A percentile compares a stretch with the other conserved stretches of the same genome.
phyloP scores from a whole-genome alignment of 1,284 basidiomycete species.

The Melampsora americana region DNA sequence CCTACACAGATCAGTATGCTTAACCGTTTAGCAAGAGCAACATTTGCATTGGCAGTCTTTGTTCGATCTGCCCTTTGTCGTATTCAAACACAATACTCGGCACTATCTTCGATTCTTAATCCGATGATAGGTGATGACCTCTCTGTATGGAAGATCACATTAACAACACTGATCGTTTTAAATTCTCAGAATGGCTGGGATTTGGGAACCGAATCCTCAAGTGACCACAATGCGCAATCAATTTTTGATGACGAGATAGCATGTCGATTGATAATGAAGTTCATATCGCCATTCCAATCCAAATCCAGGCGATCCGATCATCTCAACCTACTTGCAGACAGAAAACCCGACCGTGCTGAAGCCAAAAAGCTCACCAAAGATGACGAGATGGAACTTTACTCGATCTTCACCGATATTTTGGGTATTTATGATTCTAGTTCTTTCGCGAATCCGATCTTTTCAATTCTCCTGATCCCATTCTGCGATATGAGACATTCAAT shows the following conservation, averaged over 20 bases:
- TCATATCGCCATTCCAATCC: conserved; percentile 26
- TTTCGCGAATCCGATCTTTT: conserved; percentile 15
- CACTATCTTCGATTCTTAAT: conserved; percentile 10
- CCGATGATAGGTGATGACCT: conserved; percentile 1
- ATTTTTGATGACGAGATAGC: conserved; percentile 32
- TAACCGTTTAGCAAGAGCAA: conserved; percentile 20
- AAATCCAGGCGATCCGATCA: background rate
- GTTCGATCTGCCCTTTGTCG: conserved; percentile 16
- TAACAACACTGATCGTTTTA: conserved; percentile 18
- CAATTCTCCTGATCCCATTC: conserved; percentile 30
- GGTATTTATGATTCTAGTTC: conserved; percentile 27
- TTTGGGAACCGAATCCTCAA: background rate
- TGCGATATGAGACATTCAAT: conserved; percentile 25
- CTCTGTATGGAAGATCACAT: conserved; percentile 15
- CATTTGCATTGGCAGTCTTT: conserved; percentile 14
- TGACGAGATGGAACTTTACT: conserved; percentile 30
- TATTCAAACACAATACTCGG: conserved; percentile 11
- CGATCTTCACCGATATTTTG: conserved; percentile 32
- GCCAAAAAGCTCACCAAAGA: background rate
- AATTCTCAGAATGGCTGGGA: conserved; percentile 26
- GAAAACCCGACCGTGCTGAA: background rate
- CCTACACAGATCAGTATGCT: background rate
- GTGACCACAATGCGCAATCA: conserved; percentile 2
- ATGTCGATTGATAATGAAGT: conserved; percentile 21
- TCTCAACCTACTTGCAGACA: background rate